phyloP scores from a whole-genome alignment of 441 rosid species.

The Populus hybrid region DNA sequence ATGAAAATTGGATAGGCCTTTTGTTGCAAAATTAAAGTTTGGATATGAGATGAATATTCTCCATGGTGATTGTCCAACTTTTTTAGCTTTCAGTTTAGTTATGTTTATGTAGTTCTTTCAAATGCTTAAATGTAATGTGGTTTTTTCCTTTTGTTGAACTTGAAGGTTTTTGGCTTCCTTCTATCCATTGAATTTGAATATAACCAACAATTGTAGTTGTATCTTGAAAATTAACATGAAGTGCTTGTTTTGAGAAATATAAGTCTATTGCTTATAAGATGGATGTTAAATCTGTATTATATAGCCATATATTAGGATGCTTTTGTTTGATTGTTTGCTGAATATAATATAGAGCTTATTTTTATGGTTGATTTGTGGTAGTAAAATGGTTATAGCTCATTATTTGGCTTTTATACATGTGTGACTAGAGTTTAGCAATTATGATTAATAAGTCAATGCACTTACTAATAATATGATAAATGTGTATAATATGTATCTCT shows the following conservation, averaged over 20 bases:
- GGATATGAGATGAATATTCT: constrained; percentile 14
- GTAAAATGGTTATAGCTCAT: background rate
- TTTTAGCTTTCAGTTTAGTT: background rate
- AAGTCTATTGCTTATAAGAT: background rate
- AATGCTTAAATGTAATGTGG: no score
- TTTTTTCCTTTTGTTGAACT: background rate
- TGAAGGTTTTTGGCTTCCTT: background rate
- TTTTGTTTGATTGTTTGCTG: background rate
- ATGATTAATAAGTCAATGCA: background rate
- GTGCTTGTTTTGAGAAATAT: background rate
- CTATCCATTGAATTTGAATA: constrained; percentile 4
- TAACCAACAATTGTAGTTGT: background rate
- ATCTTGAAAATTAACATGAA: background rate
- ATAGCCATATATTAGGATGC: background rate
- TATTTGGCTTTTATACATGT: constrained; percentile 1
- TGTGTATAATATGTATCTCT: background rate
- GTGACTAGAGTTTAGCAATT: background rate
- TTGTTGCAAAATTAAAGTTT: no score
- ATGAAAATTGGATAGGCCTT: no score
- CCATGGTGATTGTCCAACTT: constrained; percentile 13
- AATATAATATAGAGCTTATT: background rate
- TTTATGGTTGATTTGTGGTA: background rate
- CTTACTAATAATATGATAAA: background rate
- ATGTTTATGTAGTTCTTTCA: no score
- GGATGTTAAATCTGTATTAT: background rate